phyloP scores from a whole-genome alignment of 805 yeast species.

The Brettanomyces sp. region DNA sequence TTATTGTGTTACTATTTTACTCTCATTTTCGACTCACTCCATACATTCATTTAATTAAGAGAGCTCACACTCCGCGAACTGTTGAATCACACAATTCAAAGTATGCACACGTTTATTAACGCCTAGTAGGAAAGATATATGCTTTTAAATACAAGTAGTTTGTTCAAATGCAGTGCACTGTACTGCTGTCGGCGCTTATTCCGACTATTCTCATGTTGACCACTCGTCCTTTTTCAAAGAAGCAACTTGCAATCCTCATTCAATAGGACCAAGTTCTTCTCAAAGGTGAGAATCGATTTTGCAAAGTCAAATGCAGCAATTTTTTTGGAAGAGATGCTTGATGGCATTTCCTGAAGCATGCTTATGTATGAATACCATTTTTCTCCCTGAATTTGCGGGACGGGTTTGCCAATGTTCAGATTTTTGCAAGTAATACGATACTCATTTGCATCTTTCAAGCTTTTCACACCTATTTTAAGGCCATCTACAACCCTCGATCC shows the following conservation, averaged over 20 bases:
- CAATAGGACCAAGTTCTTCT: slow-evolving; percentile 11
- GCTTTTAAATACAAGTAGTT: not conserved
- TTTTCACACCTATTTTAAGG: not conserved
- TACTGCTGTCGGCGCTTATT: no score
- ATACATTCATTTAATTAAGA: no score
- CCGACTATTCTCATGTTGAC: no score
- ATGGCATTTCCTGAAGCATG: not conserved
- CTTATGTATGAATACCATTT: slow-evolving; percentile 10
- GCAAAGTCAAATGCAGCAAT: slow-evolving; percentile 4
- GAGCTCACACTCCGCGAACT: no score
- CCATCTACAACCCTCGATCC: not conserved
- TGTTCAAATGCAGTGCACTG: no score
- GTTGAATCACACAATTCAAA: no score
- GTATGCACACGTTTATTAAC: not conserved
- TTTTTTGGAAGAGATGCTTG: slow-evolving; percentile 2
- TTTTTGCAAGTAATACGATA: no score
- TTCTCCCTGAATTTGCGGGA: not conserved
- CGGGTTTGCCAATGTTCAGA: no score
- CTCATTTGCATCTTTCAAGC: not conserved
- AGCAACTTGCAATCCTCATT: slow-evolving; percentile 14
- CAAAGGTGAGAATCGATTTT: slow-evolving; percentile 9
- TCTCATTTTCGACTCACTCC: not conserved
- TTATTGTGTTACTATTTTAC: not conserved
- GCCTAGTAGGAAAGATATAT: not conserved
- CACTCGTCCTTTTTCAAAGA: not conserved